Percentiles rank a stretch among this genome's conserved stretches.
phyloP scores from a whole-genome alignment of 495 filamentous ascomycete species.

The Gamarada debralockiae region DNA sequence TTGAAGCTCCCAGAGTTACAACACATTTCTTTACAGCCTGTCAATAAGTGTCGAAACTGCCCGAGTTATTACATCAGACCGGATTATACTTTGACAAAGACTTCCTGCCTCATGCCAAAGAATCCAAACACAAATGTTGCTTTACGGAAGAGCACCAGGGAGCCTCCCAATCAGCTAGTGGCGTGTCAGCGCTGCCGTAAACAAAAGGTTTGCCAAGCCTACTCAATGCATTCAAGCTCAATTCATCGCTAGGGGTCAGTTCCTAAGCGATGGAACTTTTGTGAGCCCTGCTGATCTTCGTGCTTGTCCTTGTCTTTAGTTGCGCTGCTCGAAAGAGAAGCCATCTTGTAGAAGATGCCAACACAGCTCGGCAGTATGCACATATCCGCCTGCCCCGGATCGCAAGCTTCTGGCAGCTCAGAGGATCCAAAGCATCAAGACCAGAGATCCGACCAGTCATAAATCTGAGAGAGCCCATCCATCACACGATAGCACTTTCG shows the following conservation, averaged over 20 bases:
- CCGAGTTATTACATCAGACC: too few relatives aligned
- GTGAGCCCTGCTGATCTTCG: too few relatives aligned
- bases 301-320: too few relatives aligned
- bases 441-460: not conserved
- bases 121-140: too few relatives aligned
- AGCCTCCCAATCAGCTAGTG: too few relatives aligned
- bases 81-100: too few relatives aligned
- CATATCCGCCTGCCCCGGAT: not conserved
- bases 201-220: constrained; percentile 1
- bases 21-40: too few relatives aligned
- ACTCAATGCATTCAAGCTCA: not conserved
- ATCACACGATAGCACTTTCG: not conserved
- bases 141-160: too few relatives aligned
- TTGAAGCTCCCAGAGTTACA: too few relatives aligned
- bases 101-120: too few relatives aligned
- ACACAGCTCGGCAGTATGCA: not conserved
- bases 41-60: too few relatives aligned
- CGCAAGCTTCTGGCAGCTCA: not conserved
- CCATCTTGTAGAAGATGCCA: not conserved
- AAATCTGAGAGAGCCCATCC: not conserved
- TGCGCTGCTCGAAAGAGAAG: constrained; percentile 1
- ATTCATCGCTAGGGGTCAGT: not conserved
- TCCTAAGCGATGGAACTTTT: too few relatives aligned
- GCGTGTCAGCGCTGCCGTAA: constrained; percentile 1
- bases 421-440: not conserved